Base-by-base conservation (phyloP, 805 yeast species). In the Suhomyces vadensis region DNA sequence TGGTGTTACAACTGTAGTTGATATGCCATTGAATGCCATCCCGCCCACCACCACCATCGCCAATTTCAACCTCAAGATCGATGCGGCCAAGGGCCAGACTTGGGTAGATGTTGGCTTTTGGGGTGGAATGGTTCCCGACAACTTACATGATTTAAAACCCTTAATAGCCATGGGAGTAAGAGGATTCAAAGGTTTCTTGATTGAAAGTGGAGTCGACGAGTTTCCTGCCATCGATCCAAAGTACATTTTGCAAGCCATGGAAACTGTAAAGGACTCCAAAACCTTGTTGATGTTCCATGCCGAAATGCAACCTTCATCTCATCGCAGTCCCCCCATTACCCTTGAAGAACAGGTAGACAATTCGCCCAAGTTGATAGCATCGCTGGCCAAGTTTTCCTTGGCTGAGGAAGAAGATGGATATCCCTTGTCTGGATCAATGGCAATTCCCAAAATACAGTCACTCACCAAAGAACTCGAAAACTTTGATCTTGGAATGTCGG, bases 71-170 rank as follows among this genome's bases (percentile, higher is more conserved):
- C 67, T 78, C 51, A 91, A 91, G 61, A 72, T 89, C 48, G 70
- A 75, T 14, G 96, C 97, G 1, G 95, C 97, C 1, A 64, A 72
- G 49, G 85, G 82, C 43, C 85, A 91, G 64, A 77, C 88, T 46
- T 91, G 95, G 95, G 94, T 87, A 25, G 97, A 91, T 60, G 87
- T 86, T 6, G 97, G 90, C 0, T 90, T 92, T 61, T 92, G 97
- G 97, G 98, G 97, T 41, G 98, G 97, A 1, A 70, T 91, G 48
- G 80, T 91, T 31, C 98, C 98, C 6, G 77, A 74, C 48, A 91
- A 91, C 63, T 58, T 85, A 44, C 67, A 73, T 8, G 82, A 87
- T 54, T 71, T 91, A 51, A 70, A 75, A 17, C 96, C 96, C 0
- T 74, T 91, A 57, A 82, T 90, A 47, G 67, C 81, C 45, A 82